Conservation (phyloP, 306 rosid genomes). For the Cucurbita ficifolia region DNA sequence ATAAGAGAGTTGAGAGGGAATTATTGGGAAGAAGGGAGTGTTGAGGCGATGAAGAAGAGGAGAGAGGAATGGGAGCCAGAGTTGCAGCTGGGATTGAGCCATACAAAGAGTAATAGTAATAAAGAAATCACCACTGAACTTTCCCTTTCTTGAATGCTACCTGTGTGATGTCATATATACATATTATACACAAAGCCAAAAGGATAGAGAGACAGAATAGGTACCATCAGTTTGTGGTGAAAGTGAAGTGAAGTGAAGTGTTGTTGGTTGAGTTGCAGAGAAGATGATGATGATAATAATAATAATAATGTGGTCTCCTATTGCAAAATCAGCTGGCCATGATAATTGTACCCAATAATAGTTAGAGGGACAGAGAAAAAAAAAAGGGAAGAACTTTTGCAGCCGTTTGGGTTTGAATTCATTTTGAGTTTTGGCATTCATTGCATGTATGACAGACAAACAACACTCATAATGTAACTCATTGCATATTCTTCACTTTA, state of each 20-base stretch:
- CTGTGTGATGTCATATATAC: background rate
- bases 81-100: constrained; percentile 45
- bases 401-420: background rate
- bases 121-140: constrained; percentile 43
- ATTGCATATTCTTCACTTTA: too few species aligned
- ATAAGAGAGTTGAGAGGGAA: background rate
- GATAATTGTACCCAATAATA: background rate
- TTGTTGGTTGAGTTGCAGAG: background rate
- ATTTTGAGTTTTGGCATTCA: too few species aligned
- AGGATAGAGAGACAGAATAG: too few species aligned
- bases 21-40: background rate
- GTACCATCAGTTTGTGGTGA: background rate
- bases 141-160: constrained; percentile 31
- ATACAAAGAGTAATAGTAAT: constrained; percentile 11
- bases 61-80: constrained; percentile 32
- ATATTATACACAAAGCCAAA: background rate
- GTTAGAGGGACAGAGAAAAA: background rate
- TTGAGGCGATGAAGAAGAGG: constrained; percentile 8
- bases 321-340: background rate
- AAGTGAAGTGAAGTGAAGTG: background rate
- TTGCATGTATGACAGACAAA: too few species aligned
- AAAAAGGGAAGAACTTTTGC: too few species aligned
- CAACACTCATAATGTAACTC: too few species aligned
- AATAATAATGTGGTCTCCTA: background rate
- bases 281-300: background rate